These are phyloP conservation scores for Spathaspora girioi DNA, from an alignment of 805 yeast species.

Conservation along the genomic window DNA sequence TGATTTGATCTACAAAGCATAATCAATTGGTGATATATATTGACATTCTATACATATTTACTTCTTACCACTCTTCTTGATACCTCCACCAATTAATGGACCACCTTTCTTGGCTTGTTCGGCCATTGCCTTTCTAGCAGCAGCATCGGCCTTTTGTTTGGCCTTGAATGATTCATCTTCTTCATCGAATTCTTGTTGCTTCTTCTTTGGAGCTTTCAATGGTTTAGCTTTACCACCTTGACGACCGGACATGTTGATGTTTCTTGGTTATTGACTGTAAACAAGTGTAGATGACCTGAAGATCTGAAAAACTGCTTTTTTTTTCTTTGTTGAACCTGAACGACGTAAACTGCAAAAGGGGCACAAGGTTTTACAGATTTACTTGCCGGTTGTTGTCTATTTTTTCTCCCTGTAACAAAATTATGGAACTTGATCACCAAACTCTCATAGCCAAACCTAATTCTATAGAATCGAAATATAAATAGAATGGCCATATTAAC, in stretches of 20 bases:
- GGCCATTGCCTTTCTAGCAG: slow-evolving; percentile 88
- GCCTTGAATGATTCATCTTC: slow-evolving; percentile 89
- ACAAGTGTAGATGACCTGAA: neutral
- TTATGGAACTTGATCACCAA: neutral
- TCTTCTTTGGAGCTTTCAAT: slow-evolving; percentile 82
- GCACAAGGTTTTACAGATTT: neutral
- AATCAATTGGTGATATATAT: neutral
- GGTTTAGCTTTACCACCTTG: slow-evolving; percentile 98
- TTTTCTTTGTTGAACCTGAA: neutral
- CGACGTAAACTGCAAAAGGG: neutral
- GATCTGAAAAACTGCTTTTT: neutral
- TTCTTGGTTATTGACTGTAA: neutral
- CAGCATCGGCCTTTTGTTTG: slow-evolving; percentile 92
- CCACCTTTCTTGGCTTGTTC: slow-evolving; percentile 86
- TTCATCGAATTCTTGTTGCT: slow-evolving; percentile 70
- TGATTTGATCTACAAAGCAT: neutral
- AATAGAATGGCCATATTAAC: slow-evolving; percentile 35
- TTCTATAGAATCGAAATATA: neutral
- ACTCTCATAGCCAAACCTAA: neutral
- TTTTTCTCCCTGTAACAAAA: neutral
- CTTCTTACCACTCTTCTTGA: slow-evolving; percentile 72
- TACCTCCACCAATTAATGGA: slow-evolving; percentile 90
- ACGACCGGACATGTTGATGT: slow-evolving; percentile 75
- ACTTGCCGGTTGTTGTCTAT: neutral
- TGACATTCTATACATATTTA: slow-evolving; percentile 6